Evolutionary conservation across 1,139 yeast species (phyloP), one percentile per base, ranked within the genome.

Genomic region (Geotrichum siamense): DNA sequence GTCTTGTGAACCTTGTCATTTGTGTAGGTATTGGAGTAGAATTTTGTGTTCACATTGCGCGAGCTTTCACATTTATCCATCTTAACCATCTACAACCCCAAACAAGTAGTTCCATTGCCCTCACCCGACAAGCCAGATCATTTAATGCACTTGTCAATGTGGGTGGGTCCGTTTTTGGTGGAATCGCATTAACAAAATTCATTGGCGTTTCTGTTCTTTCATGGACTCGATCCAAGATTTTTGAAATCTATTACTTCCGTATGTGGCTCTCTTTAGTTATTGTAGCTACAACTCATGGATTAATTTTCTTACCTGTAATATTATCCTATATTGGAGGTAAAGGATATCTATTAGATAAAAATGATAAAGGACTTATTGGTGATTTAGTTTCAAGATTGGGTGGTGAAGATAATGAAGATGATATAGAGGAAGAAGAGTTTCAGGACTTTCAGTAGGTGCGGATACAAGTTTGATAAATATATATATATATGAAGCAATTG

Each of bases 1-100:
- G 91, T 48, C 68, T 91, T 50, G 97, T 91, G 19, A 91, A 91
- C 56, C 70, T 91, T 50, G 74, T 91, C 25, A 89, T 91, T 12
- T 87, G 96, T 61, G 79, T 83, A 3, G 98, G 98, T 0, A 69
- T 91, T 38, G 91, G 94, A 1, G 95, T 91, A 32, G 98, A 91
- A 61, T 91, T 91, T 58, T 85, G 96, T 43, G 76, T 83, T 23
- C 97, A 91, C 59, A 72, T 91, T 46, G 83, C 89, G 1, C 71
- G 93, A 48, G 87, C 93, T 1, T 91, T 78, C 59, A 74, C 81
- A 25, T 71, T 73, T 42, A 61, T 65, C 3, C 66, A 67, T 22
- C 25, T 15, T 10, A 33, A 33, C 19, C 37, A 20, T 20, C 13
- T 33, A n/a, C 30, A 54, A 28, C 37, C 35, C 22, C 48, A 38